Conservation (phyloP, 2,329 filamentous ascomycete species). For the Teratosphaeria zuluensis region DNA sequence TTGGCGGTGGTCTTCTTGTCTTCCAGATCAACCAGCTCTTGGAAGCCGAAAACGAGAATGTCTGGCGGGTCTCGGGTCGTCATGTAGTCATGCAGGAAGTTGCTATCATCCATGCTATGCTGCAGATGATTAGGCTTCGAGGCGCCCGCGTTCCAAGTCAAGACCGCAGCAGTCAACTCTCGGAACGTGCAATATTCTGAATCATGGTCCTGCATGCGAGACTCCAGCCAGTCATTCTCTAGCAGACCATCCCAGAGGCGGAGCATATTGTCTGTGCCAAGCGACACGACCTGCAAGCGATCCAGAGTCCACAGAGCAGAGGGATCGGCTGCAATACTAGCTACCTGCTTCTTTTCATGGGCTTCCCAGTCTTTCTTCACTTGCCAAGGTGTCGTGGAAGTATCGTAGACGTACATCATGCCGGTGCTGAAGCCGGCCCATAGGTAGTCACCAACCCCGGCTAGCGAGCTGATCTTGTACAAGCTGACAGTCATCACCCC, state of each 20-base stretch:
- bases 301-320: conserved; percentile 80
- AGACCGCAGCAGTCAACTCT: conserved; percentile 65
- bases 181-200: conserved; percentile 77
- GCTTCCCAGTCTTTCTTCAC: conserved; percentile 93
- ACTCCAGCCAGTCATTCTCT: conserved; percentile 89
- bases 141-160: conserved; percentile 98
- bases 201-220: conserved; percentile 76
- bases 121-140: conserved; percentile 77
- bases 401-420: conserved; percentile 88
- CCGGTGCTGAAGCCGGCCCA: conserved; percentile 96
- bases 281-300: conserved; percentile 71
- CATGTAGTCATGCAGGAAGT: conserved; percentile 74
- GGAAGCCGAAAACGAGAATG: conserved; percentile 90
- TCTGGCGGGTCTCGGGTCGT: conserved; percentile 71
- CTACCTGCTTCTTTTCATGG: conserved; percentile 66
- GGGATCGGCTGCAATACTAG: conserved; percentile 65
- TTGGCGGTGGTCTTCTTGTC: conserved; percentile 97
- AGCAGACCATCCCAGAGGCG: conserved; percentile 86
- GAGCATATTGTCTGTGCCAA: conserved; percentile 79
- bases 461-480: conserved; percentile 87
- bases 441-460: conserved; percentile 68
- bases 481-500: conserved; percentile 75
- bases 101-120: conserved; percentile 57
- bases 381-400: conserved; percentile 69
- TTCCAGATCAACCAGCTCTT: conserved; percentile 95